Evolutionary conservation across 768 basidiomycete genomes (phyloP), one percentile per base, ranked within the genome.

Genomic region (Coprinopsis strossmayeri): DNA sequence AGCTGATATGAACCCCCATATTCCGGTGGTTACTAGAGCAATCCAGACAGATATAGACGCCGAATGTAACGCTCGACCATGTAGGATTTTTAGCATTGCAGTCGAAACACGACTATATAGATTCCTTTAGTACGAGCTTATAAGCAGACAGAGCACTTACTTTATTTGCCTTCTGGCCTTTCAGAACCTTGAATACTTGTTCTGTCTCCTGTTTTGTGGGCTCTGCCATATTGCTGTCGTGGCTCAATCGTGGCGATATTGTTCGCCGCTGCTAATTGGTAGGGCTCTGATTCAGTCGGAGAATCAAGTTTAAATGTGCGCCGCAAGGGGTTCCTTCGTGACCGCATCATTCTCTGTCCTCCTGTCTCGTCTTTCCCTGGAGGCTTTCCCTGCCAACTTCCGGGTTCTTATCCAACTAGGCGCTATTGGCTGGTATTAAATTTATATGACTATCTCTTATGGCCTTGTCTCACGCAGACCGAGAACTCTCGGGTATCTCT

Each of bases 1-100:
- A 99, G 54, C 83, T 89, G 66, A 99, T 93, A 63, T 99, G 96
- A 20, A 98, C 95, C 58, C 96, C 96, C 82, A 97, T 84, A 64
- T 95, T 97, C 46, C 96, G 76, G 68, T 99, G 96, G 12, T 87
- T 71, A 55, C 87, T 88, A 3, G 95, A 98, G 73, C 96, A 99
- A 51, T 99, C 94, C 26, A 98, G 72, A 62, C 96, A 99, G 61
- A 99, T 93, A 68, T 98, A 98, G 12, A 98, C 84, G 27, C 91
- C 95, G 62, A 87, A 99, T 0, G 92, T 94, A 18, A 96, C 91
- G 53, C 91, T 93, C 2, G 93, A 84, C 96, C 95, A 98, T 26
- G 93, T 96, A 39, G 95, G 95, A 69, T 96, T 96, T 59, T 92
- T 85, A 40, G 94, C 93, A 59, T 79, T 78, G 64, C 95, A 97